Evolutionary conservation across 306 rosid genomes (phyloP), one percentile per base, ranked within the genome.

Genomic region (Cicer chorassanicum): DNA sequence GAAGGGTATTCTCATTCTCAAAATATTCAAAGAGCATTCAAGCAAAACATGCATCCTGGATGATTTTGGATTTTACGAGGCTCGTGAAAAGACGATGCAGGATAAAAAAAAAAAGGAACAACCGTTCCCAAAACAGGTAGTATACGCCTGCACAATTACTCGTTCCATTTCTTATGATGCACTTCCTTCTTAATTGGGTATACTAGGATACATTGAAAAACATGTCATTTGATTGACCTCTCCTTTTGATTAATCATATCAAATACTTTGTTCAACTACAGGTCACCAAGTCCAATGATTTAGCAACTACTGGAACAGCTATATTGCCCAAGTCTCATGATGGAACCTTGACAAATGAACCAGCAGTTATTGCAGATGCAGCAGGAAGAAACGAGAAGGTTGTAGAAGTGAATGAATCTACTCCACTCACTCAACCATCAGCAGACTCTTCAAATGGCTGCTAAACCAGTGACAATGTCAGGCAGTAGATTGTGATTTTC

Each of bases 21-120:
- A 86, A 75, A 68, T 81, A 44, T 78, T 86, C 60, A 86, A 86
- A 72, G 82, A 45, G 44, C 80, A 83, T 81, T 72, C 82, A 1
- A 43, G 78, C 78, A 79, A 83, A 76, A 81, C 87, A 65, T 83
- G 85, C 83, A 81, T 86, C 56, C 67, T 86, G 75, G 89, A 86
- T 65, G 89, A 86, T 71, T 85, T 86, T 75, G 87, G 36, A 65
- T 86, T 86, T 74, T 86, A 86, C 0, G 89, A 83, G 84, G 57
- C 19, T 16, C 87, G 87, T 1, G 85, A 81, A 69, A 83, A 71
- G 71, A 12, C 12, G 3, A 60, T 50, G 9, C 75, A 53, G 55
- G 87, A 83, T 44, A 86, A 56, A 54, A 83, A 81, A 56, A 18
- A 80, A 2, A 80, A 78, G 80, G 85, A 86, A 19, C 87, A 51